Evolutionary conservation across 352 stramenopile species (phyloP).

Genomic region (Pythium chondricola): DNA sequence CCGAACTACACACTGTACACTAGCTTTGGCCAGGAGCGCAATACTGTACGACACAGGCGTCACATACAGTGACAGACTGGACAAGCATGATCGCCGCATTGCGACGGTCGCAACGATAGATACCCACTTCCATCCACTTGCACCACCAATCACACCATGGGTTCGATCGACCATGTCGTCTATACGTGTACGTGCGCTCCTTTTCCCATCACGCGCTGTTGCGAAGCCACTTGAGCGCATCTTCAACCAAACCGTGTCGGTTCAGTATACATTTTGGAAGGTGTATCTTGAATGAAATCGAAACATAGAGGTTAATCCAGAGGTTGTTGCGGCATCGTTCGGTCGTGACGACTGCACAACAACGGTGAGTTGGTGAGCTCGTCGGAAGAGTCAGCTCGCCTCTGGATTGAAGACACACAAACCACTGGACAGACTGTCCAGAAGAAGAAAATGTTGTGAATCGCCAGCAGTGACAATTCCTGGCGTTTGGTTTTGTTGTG

Average conservation of each 20-base stretch:
- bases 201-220: too few relatives aligned
- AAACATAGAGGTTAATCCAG: too few relatives aligned
- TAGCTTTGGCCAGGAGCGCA: too few relatives aligned
- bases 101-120: too few relatives aligned
- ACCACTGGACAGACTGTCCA: not conserved
- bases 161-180: too few relatives aligned
- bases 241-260: not conserved
- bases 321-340: constrained; percentile 5
- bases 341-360: constrained; percentile 3
- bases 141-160: too few relatives aligned
- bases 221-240: not conserved
- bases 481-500: not conserved
- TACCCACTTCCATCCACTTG: too few relatives aligned
- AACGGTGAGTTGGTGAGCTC: not conserved
- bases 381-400: constrained; percentile 1
- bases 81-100: too few relatives aligned
- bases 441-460: not conserved
- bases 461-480: constrained; percentile 3
- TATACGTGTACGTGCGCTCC: too few relatives aligned
- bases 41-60: too few relatives aligned
- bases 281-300: constrained; percentile 1
- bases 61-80: too few relatives aligned
- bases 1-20: too few relatives aligned
- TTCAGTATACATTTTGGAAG: constrained; percentile 5
- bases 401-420: not conserved